Conservation (phyloP, 257 asterid genomes). For the Solanum sparsipilum region DNA sequence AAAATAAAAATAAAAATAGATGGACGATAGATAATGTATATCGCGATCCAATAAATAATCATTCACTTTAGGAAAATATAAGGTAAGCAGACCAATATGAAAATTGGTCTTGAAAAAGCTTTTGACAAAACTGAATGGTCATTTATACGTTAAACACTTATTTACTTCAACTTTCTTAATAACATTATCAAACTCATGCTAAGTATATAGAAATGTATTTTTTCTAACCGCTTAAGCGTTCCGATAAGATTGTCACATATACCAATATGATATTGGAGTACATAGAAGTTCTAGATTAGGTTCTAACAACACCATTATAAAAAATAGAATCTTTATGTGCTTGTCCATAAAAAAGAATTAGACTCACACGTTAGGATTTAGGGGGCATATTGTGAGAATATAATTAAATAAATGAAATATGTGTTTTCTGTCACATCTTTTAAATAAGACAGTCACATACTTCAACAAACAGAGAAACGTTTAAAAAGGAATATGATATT, state of each 20-base stretch:
- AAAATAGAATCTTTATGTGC: background rate
- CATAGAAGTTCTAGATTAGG: background rate
- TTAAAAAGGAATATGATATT: background rate
- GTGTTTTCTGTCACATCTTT: background rate
- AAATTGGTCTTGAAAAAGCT: background rate
- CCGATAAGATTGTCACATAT: too few relatives aligned
- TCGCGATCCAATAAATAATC: background rate
- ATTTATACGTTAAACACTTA: background rate
- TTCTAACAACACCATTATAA: background rate
- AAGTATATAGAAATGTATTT: background rate
- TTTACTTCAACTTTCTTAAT: background rate
- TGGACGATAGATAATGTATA: background rate
- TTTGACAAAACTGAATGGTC: background rate
- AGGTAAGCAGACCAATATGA: background rate
- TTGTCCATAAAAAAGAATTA: background rate
- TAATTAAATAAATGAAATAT: background rate
- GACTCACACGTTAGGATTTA: background rate
- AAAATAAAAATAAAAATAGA: too few relatives aligned
- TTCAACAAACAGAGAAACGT: too few relatives aligned
- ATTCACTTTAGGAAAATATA: too few relatives aligned
- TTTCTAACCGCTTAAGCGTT: too few relatives aligned
- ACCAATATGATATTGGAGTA: background rate
- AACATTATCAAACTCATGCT: too few relatives aligned
- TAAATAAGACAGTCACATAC: background rate
- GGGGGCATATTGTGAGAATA: background rate